Percentiles rank a stretch among this genome's conserved stretches.
These are phyloP conservation scores for Boletus holoroseus DNA, from an alignment of 1,284 basidiomycete species.

Conservation along the genomic window DNA sequence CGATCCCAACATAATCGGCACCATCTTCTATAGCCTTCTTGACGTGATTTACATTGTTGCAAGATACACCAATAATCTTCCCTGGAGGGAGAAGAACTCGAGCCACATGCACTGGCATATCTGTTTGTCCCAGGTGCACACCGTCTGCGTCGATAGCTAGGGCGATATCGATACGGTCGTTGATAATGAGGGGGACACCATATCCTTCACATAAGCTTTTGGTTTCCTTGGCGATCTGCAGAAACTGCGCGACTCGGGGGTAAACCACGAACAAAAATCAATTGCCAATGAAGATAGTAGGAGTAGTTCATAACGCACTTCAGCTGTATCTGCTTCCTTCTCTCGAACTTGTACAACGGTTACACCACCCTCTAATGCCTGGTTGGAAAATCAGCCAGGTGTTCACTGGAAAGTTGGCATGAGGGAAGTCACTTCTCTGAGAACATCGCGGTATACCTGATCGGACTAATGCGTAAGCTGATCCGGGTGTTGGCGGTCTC, in stretches of 20 bases:
- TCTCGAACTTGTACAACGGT: conserved; percentile 88
- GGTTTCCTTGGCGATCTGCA: conserved; percentile 67
- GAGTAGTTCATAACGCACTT: conserved; percentile 45
- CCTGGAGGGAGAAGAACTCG: conserved; percentile 65
- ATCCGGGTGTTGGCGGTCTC: background rate
- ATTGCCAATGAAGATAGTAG: background rate
- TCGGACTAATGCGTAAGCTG: background rate
- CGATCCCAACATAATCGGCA: conserved; percentile 86
- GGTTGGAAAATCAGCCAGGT: conserved; percentile 7
- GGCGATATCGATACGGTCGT: conserved; percentile 87
- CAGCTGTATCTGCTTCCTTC: conserved; percentile 73
- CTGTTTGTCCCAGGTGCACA: conserved; percentile 88
- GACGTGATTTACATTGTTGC: conserved; percentile 66
- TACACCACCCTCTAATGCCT: conserved; percentile 82
- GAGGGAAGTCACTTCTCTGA: conserved; percentile 60
- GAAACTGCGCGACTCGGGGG: conserved; percentile 50
- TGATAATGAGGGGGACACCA: conserved; percentile 83
- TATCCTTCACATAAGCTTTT: conserved; percentile 78
- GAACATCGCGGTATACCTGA: conserved; percentile 69
- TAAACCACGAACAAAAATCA: background rate
- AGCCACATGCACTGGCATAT: conserved; percentile 73
- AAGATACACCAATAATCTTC: conserved; percentile 79
- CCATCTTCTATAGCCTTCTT: conserved; percentile 49
- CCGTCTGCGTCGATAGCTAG: conserved; percentile 74
- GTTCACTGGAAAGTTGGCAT: background rate